Conservation (phyloP, 2,329 filamentous ascomycete species). For the Sporothrix dimorphospora region DNA sequence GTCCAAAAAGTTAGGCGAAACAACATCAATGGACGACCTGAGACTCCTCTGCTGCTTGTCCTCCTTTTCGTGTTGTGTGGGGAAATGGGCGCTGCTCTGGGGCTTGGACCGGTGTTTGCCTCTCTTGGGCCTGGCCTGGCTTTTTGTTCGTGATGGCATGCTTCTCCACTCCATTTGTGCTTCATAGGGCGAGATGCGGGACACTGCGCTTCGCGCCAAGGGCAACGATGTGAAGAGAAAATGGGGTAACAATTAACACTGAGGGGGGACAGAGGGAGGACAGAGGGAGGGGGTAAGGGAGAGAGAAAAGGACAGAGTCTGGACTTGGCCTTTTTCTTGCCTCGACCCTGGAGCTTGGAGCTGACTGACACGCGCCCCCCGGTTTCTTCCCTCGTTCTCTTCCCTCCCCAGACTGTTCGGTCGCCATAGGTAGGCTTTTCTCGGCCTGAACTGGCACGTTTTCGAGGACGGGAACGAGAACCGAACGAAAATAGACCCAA, state of each 20-base stretch:
- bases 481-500: slow-evolving; percentile 4
- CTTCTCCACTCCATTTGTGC: neutral
- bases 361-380: neutral
- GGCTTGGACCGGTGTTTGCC: neutral
- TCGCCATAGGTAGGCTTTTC: neutral
- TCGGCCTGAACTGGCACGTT: slow-evolving; percentile 17
- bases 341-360: neutral
- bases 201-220: neutral
- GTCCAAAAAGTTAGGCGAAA: neutral
- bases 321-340: neutral
- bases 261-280: neutral
- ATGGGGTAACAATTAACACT: slow-evolving; percentile 6
- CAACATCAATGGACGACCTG: neutral
- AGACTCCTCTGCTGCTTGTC: neutral
- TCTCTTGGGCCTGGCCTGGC: neutral
- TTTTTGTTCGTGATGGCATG: neutral
- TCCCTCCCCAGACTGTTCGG: neutral
- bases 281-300: neutral
- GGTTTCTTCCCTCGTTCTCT: slow-evolving; percentile 7
- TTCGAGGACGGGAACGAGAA: neutral
- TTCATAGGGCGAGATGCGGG: neutral
- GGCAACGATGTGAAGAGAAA: neutral
- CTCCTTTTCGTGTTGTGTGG: neutral
- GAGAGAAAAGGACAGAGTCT: neutral
- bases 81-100: slow-evolving; percentile 13